Evolutionary conservation across 345 rosid genomes (phyloP).

Genomic region (Brassica cretica): DNA sequence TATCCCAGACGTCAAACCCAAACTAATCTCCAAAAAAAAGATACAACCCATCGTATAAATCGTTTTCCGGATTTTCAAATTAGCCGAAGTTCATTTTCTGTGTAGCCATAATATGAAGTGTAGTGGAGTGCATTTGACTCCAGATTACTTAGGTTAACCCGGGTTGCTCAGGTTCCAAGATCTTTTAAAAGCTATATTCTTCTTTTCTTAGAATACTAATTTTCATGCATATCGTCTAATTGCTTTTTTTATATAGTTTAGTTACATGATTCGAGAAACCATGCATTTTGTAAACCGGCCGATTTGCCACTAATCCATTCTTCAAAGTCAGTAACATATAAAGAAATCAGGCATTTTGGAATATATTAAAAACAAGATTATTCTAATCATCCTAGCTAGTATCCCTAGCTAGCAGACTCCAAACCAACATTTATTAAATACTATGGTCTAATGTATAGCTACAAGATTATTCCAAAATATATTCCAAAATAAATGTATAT

Average conservation of each 20-base stretch:
- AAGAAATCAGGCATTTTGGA: background rate
- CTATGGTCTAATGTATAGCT: background rate
- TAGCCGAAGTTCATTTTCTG: no score
- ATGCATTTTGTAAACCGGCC: background rate
- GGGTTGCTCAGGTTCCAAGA: no score
- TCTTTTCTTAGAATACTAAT: background rate
- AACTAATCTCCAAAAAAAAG: no score
- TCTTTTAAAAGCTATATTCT: background rate
- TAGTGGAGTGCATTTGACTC: no score
- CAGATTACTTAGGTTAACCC: no score
- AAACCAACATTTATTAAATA: background rate
- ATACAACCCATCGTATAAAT: no score
- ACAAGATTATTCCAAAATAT: background rate
- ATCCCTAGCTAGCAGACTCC: background rate
- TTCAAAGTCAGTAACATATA: background rate
- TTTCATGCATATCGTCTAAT: background rate
- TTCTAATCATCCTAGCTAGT: conserved; percentile 5
- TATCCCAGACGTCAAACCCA: no score
- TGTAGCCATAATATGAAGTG: no score
- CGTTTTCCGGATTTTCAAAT: no score
- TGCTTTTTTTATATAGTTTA: no score
- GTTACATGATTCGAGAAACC: background rate
- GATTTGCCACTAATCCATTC: background rate
- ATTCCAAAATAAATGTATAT: background rate
- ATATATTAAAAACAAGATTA: conserved; percentile 1